phyloP scores from a whole-genome alignment of 2,329 filamentous ascomycete genomes.

The Dactylonectria macrodidyma region DNA sequence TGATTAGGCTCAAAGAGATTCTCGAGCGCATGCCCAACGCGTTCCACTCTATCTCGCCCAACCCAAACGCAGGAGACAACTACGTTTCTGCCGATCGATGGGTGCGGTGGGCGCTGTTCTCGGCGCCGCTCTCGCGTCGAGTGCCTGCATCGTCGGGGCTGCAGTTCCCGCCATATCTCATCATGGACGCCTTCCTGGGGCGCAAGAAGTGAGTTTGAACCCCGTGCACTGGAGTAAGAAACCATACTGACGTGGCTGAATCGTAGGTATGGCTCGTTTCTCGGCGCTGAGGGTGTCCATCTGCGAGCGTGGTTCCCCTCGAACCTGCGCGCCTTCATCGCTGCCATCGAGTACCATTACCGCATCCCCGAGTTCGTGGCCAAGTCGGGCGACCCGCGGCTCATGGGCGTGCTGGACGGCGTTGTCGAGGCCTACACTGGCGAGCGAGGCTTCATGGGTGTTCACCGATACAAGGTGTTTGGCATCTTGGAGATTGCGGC shows the following conservation, averaged over 20 bases:
- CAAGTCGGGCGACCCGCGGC: slow-evolving; percentile 63
- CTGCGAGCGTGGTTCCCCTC: slow-evolving; percentile 68
- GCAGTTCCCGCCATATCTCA: slow-evolving; percentile 66
- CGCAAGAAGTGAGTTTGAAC: slow-evolving; percentile 54
- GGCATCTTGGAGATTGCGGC: slow-evolving; percentile 68
- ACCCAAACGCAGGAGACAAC: slow-evolving; percentile 66
- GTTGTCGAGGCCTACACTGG: slow-evolving; percentile 70
- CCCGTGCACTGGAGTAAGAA: fast-evolving
- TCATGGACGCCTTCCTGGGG: slow-evolving; percentile 70
- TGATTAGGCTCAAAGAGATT: slow-evolving; percentile 67
- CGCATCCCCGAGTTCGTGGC: slow-evolving; percentile 67
- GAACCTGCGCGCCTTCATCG: slow-evolving; percentile 69
- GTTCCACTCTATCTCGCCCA: slow-evolving; percentile 68
- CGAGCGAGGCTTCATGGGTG: slow-evolving; percentile 70
- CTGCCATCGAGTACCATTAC: slow-evolving; percentile 69
- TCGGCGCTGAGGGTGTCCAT: slow-evolving; percentile 67
- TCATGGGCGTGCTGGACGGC: slow-evolving; percentile 68
- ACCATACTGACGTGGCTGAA: neutral
- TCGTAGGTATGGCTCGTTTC: slow-evolving; percentile 63
- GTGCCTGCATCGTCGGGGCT: slow-evolving; percentile 66
- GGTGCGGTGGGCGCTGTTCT: slow-evolving; percentile 68
- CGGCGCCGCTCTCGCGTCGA: slow-evolving; percentile 64
- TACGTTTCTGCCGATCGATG: slow-evolving; percentile 64
- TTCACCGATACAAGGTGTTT: slow-evolving; percentile 71
- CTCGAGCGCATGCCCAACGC: slow-evolving; percentile 68